Percentiles rank a stretch among this genome's conserved stretches.
These are phyloP conservation scores for Hypoxylon crocopeplum DNA, from an alignment of 495 filamentous ascomycete genomes.

Conservation along the genomic window DNA sequence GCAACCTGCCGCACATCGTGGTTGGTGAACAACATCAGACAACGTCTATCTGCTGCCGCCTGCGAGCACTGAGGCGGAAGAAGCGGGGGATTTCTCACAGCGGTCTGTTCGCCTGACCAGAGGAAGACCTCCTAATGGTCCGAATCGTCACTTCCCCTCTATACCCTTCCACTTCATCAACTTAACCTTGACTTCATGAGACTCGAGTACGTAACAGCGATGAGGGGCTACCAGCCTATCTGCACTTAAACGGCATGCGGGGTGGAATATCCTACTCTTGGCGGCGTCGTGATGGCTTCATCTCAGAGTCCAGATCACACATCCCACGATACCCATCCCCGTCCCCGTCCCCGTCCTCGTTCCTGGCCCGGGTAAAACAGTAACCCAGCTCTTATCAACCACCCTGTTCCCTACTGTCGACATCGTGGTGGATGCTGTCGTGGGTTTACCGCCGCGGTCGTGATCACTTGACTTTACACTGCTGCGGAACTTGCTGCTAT, in stretches of 20 bases:
- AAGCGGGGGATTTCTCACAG: slow-evolving; percentile 24
- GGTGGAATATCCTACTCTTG: slow-evolving; percentile 19
- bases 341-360: background rate
- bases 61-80: background rate
- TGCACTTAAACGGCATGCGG: slow-evolving; percentile 18
- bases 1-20: no score
- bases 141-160: background rate
- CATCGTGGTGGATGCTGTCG: slow-evolving; percentile 1
- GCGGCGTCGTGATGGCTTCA: slow-evolving; percentile 30
- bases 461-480: background rate
- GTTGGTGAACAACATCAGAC: slow-evolving; percentile 2
- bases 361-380: background rate
- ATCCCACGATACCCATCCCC: slow-evolving; percentile 4
- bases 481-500: background rate
- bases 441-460: background rate
- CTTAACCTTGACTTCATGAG: slow-evolving; percentile 8
- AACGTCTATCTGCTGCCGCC: slow-evolving; percentile 6
- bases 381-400: background rate
- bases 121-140: slow-evolving; percentile 14
- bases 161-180: slow-evolving; percentile 1
- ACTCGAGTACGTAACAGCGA: slow-evolving; percentile 9
- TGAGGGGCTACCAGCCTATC: slow-evolving; percentile 7
- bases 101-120: slow-evolving; percentile 18
- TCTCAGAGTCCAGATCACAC: slow-evolving; percentile 13
- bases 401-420: background rate